Evolutionary conservation across 768 basidiomycete species (phyloP).

Genomic region (Suillus occidentalis): DNA sequence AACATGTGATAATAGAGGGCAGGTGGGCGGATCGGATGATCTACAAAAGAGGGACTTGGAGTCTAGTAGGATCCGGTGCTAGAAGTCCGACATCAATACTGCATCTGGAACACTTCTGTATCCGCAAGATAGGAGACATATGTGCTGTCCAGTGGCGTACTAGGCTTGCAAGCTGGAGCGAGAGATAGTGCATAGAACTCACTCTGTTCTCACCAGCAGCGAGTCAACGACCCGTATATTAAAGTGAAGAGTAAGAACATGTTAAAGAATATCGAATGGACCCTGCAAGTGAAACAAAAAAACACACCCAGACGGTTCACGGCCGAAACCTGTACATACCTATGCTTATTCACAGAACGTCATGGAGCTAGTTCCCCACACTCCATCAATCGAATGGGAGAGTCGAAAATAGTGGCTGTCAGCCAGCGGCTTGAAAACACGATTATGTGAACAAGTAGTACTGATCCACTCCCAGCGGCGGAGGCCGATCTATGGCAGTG

Average conservation of each 20-base stretch:
- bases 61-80: conserved; percentile 1
- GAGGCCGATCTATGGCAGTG: background rate
- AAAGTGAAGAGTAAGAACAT: background rate
- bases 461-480: background rate
- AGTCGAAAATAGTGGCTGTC: background rate
- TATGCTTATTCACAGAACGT: background rate
- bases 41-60: background rate
- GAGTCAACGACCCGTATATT: background rate
- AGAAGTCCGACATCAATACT: background rate
- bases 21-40: background rate
- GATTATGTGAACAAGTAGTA: background rate
- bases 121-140: background rate
- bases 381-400: background rate
- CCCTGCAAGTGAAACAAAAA: conserved; percentile 3
- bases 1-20: conserved; percentile 6
- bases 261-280: background rate
- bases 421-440: background rate
- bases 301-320: background rate
- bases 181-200: background rate
- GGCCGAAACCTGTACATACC: conserved; percentile 1
- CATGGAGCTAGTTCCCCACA: background rate
- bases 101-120: background rate
- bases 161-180: background rate
- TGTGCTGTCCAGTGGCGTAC: background rate
- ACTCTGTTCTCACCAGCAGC: background rate